Conservation (phyloP, 306 rosid species). For the Quercus gilva region DNA sequence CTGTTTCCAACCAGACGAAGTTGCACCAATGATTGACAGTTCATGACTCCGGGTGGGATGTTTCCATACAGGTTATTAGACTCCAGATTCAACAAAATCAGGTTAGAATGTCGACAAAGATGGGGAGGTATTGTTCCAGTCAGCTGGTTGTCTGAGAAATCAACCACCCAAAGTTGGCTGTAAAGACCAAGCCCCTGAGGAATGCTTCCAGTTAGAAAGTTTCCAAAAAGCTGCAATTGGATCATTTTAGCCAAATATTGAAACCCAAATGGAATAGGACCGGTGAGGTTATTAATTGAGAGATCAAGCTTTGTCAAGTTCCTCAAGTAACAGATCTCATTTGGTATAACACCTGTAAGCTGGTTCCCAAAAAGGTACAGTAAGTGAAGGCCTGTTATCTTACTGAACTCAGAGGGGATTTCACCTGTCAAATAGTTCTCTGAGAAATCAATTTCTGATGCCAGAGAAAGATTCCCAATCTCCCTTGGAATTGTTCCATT, state of each 20-base stretch:
- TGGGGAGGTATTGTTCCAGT: constrained; percentile 74
- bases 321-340: constrained; percentile 58
- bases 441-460: constrained; percentile 71
- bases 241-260: constrained; percentile 52
- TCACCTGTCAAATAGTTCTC: constrained; percentile 72
- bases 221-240: constrained; percentile 83
- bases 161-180: constrained; percentile 93
- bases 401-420: constrained; percentile 73
- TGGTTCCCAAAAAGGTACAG: constrained; percentile 86
- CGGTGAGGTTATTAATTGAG: constrained; percentile 76
- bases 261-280: constrained; percentile 73
- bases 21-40: constrained; percentile 61
- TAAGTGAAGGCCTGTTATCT: constrained; percentile 57
- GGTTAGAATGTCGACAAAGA: constrained; percentile 61
- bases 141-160: constrained; percentile 67
- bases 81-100: constrained; percentile 67
- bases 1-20: constrained; percentile 61
- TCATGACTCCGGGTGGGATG: constrained; percentile 64
- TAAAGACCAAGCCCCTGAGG: constrained; percentile 64
- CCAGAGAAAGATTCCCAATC: constrained; percentile 80
- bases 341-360: constrained; percentile 79
- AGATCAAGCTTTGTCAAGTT: constrained; percentile 77
- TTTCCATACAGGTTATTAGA: constrained; percentile 61
- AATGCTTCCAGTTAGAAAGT: constrained; percentile 69
- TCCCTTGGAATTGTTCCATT: constrained; percentile 95